Conservation (phyloP, 805 yeast genomes). For the Candida yuanshanica region DNA sequence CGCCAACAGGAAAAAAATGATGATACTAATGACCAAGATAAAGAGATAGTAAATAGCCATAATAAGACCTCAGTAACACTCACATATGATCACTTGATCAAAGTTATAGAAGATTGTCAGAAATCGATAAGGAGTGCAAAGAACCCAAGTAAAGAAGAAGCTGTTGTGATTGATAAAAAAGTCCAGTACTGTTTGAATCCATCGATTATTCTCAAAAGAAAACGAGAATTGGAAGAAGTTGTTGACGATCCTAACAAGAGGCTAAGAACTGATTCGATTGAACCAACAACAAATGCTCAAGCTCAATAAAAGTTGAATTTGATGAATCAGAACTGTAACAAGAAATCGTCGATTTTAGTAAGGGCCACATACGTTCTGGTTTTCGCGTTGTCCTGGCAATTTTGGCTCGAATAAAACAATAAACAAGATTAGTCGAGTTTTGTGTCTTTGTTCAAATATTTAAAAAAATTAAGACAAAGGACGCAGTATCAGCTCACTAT, state of each 20-base stretch:
- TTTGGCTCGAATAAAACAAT: too few species aligned
- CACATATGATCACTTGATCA: constrained; percentile 37
- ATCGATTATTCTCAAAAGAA: constrained; percentile 42
- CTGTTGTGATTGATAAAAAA: constrained; percentile 57
- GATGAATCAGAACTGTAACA: too few species aligned
- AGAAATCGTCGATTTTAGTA: too few species aligned
- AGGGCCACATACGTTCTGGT: too few species aligned
- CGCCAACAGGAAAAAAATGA: constrained; percentile 15
- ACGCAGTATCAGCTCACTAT: too few species aligned
- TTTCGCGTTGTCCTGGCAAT: too few species aligned
- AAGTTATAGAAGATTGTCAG: constrained; percentile 44
- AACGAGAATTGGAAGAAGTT: constrained; percentile 24
- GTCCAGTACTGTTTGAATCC: constrained; percentile 63
- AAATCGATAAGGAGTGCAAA: constrained; percentile 35
- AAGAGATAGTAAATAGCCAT: not conserved
- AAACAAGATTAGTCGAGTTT: too few species aligned
- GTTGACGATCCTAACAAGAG: constrained; percentile 25
- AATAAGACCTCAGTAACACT: constrained; percentile 5
- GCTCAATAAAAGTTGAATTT: too few species aligned
- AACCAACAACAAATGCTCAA: not conserved
- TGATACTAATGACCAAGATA: constrained; percentile 3
- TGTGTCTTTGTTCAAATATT: too few species aligned
- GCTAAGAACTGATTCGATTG: constrained; percentile 15
- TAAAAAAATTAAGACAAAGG: too few species aligned
- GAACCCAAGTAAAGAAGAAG: constrained; percentile 53